Base-by-base conservation (phyloP, 2,329 filamentous ascomycete species). In the Stachybotrys chartarum region DNA sequence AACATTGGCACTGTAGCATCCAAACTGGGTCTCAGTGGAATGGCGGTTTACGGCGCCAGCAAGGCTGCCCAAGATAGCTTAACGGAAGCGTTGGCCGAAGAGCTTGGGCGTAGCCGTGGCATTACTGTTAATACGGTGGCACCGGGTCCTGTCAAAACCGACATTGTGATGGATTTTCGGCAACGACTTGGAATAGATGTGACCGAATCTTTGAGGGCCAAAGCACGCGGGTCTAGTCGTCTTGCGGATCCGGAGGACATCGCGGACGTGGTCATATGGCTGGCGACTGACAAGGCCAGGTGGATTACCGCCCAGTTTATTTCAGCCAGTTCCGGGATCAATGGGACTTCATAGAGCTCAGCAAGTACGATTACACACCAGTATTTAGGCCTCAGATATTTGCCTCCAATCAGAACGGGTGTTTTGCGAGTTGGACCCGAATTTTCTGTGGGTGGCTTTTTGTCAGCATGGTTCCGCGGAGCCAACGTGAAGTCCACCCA, bases 51-150 rank as follows among this genome's bases (percentile, higher is more conserved):
- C n/a, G 56, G 52, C 4, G 35, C 58, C 1, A 49, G 63, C 51
- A 72, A 73, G 58, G 69, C 67, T 1, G 69, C 70, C 1, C 60
- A 65, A 58, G 68, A 72, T 44, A 57, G 58, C 31, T 53, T 73
- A 50, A 72, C 69, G 17, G 1, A 17, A 8, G 59, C 57, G 51
- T 60, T 32, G 60, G 58, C 1, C 59, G 58, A 44, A 44, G 39
- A 44, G 39, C 39, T 44, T 12, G 54, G 54, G n/a, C n/a, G n/a
- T n/a, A 51, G 50, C 47, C 59, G 57, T 42, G 30, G 53, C 30
- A 56, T 61, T 55, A 75, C 72, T 0, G 65, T 75, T 51, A 75
- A 75, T 55, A 70, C 70, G 7, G 58, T 75, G 16, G 66, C 68
- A 0, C 73, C 72, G 0, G 73, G 73, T 0, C 67, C 69, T 6